phyloP scores from a whole-genome alignment of 495 filamentous ascomycete species.

The Bombardia bombarda region DNA sequence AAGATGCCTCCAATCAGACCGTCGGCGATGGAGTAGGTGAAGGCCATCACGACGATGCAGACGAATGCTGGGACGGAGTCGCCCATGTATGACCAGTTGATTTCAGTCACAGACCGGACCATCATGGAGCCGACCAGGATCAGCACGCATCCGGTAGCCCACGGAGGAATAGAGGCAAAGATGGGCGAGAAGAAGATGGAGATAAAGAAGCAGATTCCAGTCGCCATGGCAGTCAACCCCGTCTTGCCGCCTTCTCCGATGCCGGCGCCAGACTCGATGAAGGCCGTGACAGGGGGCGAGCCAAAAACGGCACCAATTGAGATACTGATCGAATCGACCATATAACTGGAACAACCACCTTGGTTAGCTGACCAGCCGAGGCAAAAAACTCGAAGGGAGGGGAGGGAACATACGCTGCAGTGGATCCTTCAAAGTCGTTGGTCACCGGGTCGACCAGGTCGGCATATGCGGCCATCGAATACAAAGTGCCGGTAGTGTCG shows the following conservation, averaged over 20 bases:
- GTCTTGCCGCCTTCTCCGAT: slow-evolving; percentile 79
- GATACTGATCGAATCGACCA: slow-evolving; percentile 69
- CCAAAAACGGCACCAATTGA: slow-evolving; percentile 71
- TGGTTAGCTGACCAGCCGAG: neutral
- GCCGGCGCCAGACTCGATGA: slow-evolving; percentile 75
- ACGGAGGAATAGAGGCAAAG: slow-evolving; percentile 75
- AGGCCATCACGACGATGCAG: slow-evolving; percentile 77
- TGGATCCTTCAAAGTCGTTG: slow-evolving; percentile 71
- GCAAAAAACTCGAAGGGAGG: neutral
- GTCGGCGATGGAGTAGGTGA: slow-evolving; percentile 73
- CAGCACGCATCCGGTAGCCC: slow-evolving; percentile 77
- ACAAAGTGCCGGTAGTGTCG: slow-evolving; percentile 68
- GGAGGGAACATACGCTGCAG: slow-evolving; percentile 44
- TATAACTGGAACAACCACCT: slow-evolving; percentile 35
- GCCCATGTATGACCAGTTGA: slow-evolving; percentile 76
- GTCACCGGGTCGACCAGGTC: slow-evolving; percentile 65
- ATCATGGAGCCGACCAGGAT: slow-evolving; percentile 77
- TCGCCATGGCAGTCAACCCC: slow-evolving; percentile 68
- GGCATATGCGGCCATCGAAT: slow-evolving; percentile 76
- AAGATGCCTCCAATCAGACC: slow-evolving; percentile 70
- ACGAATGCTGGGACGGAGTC: slow-evolving; percentile 75
- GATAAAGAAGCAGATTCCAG: slow-evolving; percentile 77
- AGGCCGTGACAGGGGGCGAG: slow-evolving; percentile 69
- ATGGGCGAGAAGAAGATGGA: slow-evolving; percentile 81
- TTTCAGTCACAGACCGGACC: slow-evolving; percentile 63